Conservation (phyloP, 805 yeast genomes). For the Starmerella apicola region DNA sequence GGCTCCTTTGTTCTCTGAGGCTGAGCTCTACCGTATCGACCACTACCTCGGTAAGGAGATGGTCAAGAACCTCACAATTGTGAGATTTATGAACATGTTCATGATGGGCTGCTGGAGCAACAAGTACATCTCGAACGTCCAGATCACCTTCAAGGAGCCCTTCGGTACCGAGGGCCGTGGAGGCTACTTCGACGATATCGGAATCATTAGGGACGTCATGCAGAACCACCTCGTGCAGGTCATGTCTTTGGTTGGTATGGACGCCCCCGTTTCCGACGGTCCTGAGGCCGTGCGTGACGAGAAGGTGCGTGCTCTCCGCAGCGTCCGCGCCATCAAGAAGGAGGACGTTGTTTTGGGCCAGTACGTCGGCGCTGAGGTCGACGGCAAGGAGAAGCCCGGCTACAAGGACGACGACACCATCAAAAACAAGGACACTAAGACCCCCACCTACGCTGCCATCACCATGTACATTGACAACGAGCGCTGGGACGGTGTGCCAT, state of each 20-base stretch:
- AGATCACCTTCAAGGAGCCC: conserved; percentile 91
- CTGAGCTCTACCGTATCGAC: conserved; percentile 88
- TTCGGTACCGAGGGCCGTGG: conserved; percentile 99
- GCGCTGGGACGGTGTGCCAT: conserved; percentile 97
- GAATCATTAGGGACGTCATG: conserved; percentile 95
- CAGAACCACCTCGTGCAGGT: conserved; percentile 95
- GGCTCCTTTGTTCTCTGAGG: conserved; percentile 80
- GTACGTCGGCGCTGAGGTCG: conserved; percentile 73
- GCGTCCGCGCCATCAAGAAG: conserved; percentile 54
- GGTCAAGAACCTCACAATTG: conserved; percentile 83
- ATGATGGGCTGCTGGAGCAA: conserved; percentile 83
- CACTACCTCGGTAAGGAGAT: conserved; percentile 96
- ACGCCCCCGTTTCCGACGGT: conserved; percentile 79
- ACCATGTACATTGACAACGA: conserved; percentile 72
- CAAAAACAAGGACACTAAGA: conserved; percentile 54
- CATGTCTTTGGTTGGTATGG: conserved; percentile 84
- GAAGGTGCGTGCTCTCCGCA: conserved; percentile 82
- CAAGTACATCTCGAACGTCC: conserved; percentile 64
- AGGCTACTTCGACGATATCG: conserved; percentile 90
- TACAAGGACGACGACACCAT: conserved; percentile 90
- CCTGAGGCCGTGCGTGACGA: conserved; percentile 94
- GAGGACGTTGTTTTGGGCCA: conserved; percentile 75
- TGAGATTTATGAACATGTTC: conserved; percentile 84
- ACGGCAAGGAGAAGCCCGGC: conserved; percentile 57
- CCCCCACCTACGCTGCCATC: conserved; percentile 86